Percentiles rank a stretch among this genome's conserved stretches.
These are phyloP conservation scores for Antitrichia curtipendula DNA, from an alignment of 225 moss, liverwort and hornwort genomes.

Conservation along the genomic window DNA sequence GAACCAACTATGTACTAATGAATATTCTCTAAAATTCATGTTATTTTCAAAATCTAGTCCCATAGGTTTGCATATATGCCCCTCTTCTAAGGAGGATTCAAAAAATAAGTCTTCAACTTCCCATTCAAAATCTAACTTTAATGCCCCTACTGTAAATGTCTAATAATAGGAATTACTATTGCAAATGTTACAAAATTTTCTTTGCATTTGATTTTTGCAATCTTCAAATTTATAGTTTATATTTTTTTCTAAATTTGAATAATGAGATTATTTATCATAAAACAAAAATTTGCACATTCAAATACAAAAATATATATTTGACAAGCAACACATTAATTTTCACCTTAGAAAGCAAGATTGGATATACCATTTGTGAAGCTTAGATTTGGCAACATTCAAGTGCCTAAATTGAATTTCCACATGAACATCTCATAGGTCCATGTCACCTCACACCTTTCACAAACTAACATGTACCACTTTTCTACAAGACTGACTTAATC, in stretches of 20 bases:
- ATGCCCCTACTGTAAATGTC: neutral
- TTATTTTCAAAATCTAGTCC: neutral
- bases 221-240: fast-evolving
- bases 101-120: neutral
- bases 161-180: neutral
- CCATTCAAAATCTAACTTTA: neutral
- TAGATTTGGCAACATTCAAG: too few species aligned
- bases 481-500: too few species aligned
- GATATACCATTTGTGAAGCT: too few species aligned
- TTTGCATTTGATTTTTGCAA: neutral
- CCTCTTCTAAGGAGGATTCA: fast-evolving
- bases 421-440: too few species aligned
- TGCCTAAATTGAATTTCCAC: too few species aligned
- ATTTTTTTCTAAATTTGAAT: neutral
- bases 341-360: too few species aligned
- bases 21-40: too few species aligned
- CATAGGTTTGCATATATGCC: fast-evolving
- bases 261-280: too few species aligned
- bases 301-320: neutral
- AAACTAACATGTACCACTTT: too few species aligned
- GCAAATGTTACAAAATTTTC: neutral
- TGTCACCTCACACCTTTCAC: too few species aligned
- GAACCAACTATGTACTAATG: neutral
- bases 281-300: neutral
- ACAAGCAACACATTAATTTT: too few species aligned